These are phyloP conservation scores for Thalassiosira hispida DNA, from an alignment of 352 stramenopile species.

Conservation along the genomic window DNA sequence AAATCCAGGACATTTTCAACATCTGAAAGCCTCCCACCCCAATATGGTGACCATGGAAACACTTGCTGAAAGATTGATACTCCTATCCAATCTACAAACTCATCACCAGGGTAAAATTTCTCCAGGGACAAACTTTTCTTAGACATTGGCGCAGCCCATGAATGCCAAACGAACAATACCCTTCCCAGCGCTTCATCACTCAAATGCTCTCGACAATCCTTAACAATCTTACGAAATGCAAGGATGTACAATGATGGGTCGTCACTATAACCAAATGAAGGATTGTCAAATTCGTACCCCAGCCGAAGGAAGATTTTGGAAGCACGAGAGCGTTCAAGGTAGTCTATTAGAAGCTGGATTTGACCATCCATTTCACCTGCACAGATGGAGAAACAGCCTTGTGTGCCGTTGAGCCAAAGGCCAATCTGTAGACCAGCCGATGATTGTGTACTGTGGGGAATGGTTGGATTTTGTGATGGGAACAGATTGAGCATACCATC, in stretches of 20 bases:
- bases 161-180: slow-evolving; percentile 84
- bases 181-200: slow-evolving; percentile 36
- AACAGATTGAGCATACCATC: slow-evolving; percentile 52
- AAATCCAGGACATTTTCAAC: slow-evolving; percentile 79
- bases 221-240: slow-evolving; percentile 74
- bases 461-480: slow-evolving; percentile 19
- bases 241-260: slow-evolving; percentile 63
- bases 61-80: slow-evolving; percentile 86
- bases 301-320: slow-evolving; percentile 77
- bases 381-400: slow-evolving; percentile 68
- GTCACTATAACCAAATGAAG: slow-evolving; percentile 68
- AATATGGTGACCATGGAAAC: slow-evolving; percentile 63
- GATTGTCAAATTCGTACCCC: slow-evolving; percentile 85
- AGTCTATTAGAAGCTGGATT: slow-evolving; percentile 61
- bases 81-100: slow-evolving; percentile 83
- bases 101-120: slow-evolving; percentile 79
- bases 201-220: slow-evolving; percentile 52
- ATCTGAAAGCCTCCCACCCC: slow-evolving; percentile 47
- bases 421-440: slow-evolving; percentile 68
- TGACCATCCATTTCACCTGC: slow-evolving; percentile 61
- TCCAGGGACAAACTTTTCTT: slow-evolving; percentile 35
- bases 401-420: slow-evolving; percentile 77
- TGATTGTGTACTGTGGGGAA: slow-evolving; percentile 11
- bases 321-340: slow-evolving; percentile 46
- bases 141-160: slow-evolving; percentile 67